Conservation (phyloP, 441 rosid genomes). For the Populus hybrid region DNA sequence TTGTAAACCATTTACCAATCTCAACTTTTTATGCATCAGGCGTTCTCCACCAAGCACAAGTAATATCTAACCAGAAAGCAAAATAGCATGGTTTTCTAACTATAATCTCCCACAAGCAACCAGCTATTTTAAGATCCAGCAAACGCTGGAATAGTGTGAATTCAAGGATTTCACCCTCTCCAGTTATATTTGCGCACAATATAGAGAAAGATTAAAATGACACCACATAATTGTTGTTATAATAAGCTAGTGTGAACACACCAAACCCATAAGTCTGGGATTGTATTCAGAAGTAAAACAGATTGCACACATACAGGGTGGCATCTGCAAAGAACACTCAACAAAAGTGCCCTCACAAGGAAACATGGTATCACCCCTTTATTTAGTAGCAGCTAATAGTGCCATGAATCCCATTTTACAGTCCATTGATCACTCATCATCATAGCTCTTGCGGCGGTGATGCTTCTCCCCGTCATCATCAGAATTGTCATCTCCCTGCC, state of each 20-base stretch:
- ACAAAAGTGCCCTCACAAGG: background rate
- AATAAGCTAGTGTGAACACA: background rate
- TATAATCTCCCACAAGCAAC: too few relatives aligned
- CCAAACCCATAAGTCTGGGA: conserved; percentile 18
- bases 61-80: too few relatives aligned
- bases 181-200: too few relatives aligned
- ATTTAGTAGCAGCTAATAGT: conserved; percentile 35
- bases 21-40: too few relatives aligned
- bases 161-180: too few relatives aligned
- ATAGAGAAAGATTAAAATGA: background rate
- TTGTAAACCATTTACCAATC: too few relatives aligned
- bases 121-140: too few relatives aligned
- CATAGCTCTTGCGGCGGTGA: conserved; percentile 51
- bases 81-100: too few relatives aligned
- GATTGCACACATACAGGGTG: background rate
- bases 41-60: too few relatives aligned
- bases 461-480: conserved; percentile 63
- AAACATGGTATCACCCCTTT: conserved; percentile 31
- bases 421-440: conserved; percentile 48
- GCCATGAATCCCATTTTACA: conserved; percentile 32
- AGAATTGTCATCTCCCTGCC: conserved; percentile 61
- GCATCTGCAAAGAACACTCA: background rate
- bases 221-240: background rate
- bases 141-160: too few relatives aligned
- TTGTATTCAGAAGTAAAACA: conserved; percentile 14